phyloP scores from a whole-genome alignment of 176 grass and related monocot genomes.

The Areca catechu region DNA sequence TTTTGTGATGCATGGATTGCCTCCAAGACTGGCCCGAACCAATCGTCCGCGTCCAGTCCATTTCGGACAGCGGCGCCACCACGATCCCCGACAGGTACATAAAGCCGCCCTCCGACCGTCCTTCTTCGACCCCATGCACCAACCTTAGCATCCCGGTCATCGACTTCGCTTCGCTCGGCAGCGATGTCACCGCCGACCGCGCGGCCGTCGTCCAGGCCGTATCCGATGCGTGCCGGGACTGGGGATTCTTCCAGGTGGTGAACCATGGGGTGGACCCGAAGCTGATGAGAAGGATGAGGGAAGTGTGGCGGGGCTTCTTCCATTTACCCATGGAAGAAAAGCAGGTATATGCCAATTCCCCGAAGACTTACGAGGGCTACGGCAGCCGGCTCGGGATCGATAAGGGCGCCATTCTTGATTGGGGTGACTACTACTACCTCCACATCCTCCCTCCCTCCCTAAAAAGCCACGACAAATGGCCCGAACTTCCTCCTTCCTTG shows the following conservation, averaged over 20 bases:
- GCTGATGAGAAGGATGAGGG: background rate
- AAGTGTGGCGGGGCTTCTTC: background rate
- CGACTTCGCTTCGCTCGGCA: background rate
- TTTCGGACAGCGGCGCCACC: background rate
- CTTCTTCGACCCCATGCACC: background rate
- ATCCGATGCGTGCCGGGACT: background rate
- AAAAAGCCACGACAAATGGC: background rate
- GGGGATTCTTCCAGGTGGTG: slow-evolving; percentile 12
- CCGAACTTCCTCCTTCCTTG: background rate
- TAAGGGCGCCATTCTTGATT: background rate
- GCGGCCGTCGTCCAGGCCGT: background rate
- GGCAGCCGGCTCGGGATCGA: slow-evolving; percentile 5
- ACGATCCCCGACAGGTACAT: slow-evolving; percentile 1
- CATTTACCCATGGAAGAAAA: background rate
- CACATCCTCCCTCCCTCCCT: background rate
- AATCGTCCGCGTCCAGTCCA: slow-evolving; percentile 5
- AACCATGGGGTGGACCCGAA: background rate
- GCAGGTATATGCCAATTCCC: background rate
- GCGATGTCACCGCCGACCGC: background rate
- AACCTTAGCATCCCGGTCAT: background rate
- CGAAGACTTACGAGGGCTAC: slow-evolving; percentile 6
- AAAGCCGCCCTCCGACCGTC: slow-evolving; percentile 1
- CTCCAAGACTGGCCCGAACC: background rate
- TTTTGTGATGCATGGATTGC: background rate
- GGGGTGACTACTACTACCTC: slow-evolving; percentile 7